Conservation (phyloP, 371 early-diverging fungal genomes). For the Mortierella sp. region DNA sequence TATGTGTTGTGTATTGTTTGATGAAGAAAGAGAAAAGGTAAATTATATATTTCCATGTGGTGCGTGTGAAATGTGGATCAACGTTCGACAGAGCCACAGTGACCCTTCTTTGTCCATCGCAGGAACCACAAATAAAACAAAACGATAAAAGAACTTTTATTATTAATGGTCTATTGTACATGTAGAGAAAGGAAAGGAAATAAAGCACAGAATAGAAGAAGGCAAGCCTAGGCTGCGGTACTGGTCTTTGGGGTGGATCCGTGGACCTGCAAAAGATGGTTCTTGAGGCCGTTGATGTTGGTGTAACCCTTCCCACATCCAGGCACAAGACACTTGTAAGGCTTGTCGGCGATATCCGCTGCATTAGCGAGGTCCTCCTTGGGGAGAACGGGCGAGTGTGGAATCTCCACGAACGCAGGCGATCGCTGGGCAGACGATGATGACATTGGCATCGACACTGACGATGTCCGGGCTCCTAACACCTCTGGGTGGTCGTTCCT, state of each 20-base stretch:
- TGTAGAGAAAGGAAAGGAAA: not conserved
- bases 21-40: not conserved
- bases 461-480: not conserved
- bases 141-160: not conserved
- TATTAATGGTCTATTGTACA: not conserved
- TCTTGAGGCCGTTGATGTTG: conserved; percentile 47
- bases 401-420: conserved; percentile 8
- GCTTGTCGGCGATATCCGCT: conserved; percentile 6
- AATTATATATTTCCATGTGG: too few species aligned
- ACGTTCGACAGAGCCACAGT: too few species aligned
- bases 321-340: conserved; percentile 44
- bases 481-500: conserved; percentile 39
- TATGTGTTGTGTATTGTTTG: not conserved
- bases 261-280: conserved; percentile 43
- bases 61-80: too few species aligned
- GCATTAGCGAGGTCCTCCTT: conserved; percentile 12
- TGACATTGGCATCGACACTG: not conserved
- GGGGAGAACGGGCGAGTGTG: conserved; percentile 1
- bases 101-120: not conserved
- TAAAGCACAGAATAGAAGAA: not conserved
- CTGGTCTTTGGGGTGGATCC: conserved; percentile 47
- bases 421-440: not conserved
- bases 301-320: conserved; percentile 52
- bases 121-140: not conserved
- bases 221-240: conserved; percentile 13